A percentile compares a stretch with the other conserved stretches of the same genome.
Evolutionary conservation across 768 basidiomycete species (phyloP).

Genomic region (Panellus pusillus): DNA sequence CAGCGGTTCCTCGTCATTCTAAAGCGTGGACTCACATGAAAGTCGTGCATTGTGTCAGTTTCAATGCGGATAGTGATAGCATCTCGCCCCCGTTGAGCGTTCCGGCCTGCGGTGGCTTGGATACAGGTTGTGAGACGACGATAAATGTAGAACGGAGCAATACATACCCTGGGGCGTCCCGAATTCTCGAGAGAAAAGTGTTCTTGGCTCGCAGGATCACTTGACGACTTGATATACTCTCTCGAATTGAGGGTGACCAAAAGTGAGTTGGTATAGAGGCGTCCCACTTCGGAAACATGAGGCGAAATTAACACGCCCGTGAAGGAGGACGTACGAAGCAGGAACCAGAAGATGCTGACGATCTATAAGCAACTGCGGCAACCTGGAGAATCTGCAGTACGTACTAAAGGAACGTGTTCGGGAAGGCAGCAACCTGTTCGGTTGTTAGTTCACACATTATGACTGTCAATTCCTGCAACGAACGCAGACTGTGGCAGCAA

Average conservation of each 20-base stretch:
- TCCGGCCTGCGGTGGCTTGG: too few relatives aligned
- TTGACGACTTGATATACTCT: slow-evolving; percentile 15
- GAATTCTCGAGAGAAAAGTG: slow-evolving; percentile 16
- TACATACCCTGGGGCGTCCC: slow-evolving; percentile 3
- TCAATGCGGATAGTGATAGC: slow-evolving; percentile 17
- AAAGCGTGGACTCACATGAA: background rate
- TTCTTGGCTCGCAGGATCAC: background rate
- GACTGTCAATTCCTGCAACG: background rate
- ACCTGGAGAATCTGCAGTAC: background rate
- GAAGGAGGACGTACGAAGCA: slow-evolving; percentile 9
- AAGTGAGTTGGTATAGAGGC: slow-evolving; percentile 19
- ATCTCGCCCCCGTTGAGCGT: background rate
- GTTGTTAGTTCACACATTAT: background rate
- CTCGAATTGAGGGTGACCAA: slow-evolving; percentile 19
- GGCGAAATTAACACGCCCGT: background rate
- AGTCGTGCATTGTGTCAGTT: slow-evolving; percentile 17
- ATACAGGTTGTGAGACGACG: too few relatives aligned
- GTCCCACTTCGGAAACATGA: slow-evolving; percentile 2
- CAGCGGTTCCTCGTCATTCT: background rate
- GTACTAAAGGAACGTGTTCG: slow-evolving; percentile 19
- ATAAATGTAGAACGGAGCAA: background rate
- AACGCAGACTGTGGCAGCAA: slow-evolving; percentile 11
- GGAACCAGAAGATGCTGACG: slow-evolving; percentile 17
- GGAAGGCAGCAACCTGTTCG: slow-evolving; percentile 10
- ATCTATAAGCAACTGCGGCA: background rate